Percentiles rank a stretch among this genome's conserved stretches.
Evolutionary conservation across 805 yeast genomes (phyloP).

Genomic region (Phaffomyces thermotolerans): DNA sequence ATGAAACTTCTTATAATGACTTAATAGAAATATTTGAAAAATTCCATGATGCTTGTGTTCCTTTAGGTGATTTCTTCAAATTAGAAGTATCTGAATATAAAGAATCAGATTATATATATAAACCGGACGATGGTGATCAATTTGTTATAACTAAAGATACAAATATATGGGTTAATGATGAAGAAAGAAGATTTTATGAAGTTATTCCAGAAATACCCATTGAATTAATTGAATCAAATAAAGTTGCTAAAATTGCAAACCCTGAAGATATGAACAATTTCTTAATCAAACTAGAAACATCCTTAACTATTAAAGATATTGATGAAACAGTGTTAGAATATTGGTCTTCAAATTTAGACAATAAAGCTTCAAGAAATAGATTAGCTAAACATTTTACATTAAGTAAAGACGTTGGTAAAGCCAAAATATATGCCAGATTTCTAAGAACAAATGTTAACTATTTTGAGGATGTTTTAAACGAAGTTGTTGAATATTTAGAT

Average conservation of each 20-base stretch:
- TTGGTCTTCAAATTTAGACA: slow-evolving; percentile 47
- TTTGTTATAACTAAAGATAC: slow-evolving; percentile 24
- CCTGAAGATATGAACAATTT: slow-evolving; percentile 36
- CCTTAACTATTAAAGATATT: slow-evolving; percentile 39
- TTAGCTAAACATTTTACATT: slow-evolving; percentile 49
- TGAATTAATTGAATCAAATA: slow-evolving; percentile 26
- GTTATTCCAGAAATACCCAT: slow-evolving; percentile 38
- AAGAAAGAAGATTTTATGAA: slow-evolving; percentile 58
- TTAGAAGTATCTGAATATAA: slow-evolving; percentile 32
- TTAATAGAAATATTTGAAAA: slow-evolving; percentile 33
- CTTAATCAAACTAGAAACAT: slow-evolving; percentile 35
- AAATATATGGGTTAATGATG: slow-evolving; percentile 57
- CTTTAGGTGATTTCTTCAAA: slow-evolving; percentile 35
- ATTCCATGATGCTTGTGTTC: slow-evolving; percentile 35
- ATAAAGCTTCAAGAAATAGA: slow-evolving; percentile 65
- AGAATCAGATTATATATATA: slow-evolving; percentile 19
- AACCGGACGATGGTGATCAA: slow-evolving; percentile 19
- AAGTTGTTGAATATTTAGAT: slow-evolving; percentile 49
- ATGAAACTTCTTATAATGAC: slow-evolving; percentile 29
- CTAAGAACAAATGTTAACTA: slow-evolving; percentile 48
- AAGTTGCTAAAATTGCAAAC: slow-evolving; percentile 16
- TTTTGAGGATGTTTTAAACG: slow-evolving; percentile 44
- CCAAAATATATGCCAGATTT: slow-evolving; percentile 55
- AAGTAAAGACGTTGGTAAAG: slow-evolving; percentile 37
- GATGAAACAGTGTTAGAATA: slow-evolving; percentile 42